Evolutionary conservation across 768 basidiomycete genomes (phyloP).

Genomic region (Boletus huronensis): DNA sequence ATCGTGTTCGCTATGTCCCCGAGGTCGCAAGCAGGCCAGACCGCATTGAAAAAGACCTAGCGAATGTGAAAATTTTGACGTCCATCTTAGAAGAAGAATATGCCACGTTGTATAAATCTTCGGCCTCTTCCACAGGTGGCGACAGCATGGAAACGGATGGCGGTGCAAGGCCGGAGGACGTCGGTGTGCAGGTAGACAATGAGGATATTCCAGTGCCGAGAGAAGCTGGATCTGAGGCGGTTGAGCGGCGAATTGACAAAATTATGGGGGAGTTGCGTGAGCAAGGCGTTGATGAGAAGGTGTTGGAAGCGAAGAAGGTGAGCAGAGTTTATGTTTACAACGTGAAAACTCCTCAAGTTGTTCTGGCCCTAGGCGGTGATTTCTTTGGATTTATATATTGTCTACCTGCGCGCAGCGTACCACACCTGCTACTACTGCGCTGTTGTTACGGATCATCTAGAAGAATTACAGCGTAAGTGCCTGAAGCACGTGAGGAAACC

Average conservation of each 20-base stretch:
- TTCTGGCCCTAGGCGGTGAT: conserved; percentile 56
- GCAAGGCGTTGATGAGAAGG: conserved; percentile 65
- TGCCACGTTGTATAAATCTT: conserved; percentile 44
- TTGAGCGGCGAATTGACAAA: conserved; percentile 79
- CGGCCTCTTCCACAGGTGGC: conserved; percentile 14
- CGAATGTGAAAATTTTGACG: conserved; percentile 70
- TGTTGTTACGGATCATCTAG: conserved; percentile 86
- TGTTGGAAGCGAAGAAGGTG: conserved; percentile 70
- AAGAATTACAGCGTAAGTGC: conserved; percentile 95
- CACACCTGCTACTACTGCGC: conserved; percentile 98
- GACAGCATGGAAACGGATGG: conserved; percentile 28
- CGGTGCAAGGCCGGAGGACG: conserved; percentile 29
- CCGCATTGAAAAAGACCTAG: conserved; percentile 76
- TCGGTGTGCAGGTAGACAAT: conserved; percentile 35
- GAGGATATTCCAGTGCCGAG: conserved; percentile 49
- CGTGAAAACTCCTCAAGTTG: conserved; percentile 21
- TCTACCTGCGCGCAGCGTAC: conserved; percentile 89
- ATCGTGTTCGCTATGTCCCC: conserved; percentile 76
- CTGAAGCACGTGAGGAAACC: conserved; percentile 86
- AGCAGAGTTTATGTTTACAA: conserved; percentile 20
- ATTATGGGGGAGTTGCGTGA: conserved; percentile 67
- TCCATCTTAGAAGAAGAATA: conserved; percentile 72
- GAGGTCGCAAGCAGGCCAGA: conserved; percentile 78
- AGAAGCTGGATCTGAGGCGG: conserved; percentile 70
- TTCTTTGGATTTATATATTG: conserved; percentile 88